Evolutionary conservation across 495 filamentous ascomycete species (phyloP).

Genomic region (Talaromyces wortmannii): DNA sequence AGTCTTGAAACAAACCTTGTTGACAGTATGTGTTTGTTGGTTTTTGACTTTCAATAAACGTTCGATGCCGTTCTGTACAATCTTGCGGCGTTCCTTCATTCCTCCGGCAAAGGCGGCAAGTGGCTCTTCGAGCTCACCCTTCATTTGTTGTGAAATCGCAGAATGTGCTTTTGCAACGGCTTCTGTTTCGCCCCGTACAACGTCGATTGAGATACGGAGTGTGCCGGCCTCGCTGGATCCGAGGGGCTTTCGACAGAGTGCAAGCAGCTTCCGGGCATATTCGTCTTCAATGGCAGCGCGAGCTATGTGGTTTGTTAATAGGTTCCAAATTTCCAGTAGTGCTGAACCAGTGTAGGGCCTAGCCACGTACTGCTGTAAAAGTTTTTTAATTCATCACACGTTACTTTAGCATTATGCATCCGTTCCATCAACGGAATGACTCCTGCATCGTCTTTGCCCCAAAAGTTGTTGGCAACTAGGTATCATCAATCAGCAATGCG

Average conservation of each 20-base stretch:
- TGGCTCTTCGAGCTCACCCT: conserved; percentile 93
- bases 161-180: conserved; percentile 90
- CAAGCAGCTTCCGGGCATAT: conserved; percentile 85
- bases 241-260: conserved; percentile 79
- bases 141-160: conserved; percentile 87
- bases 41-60: conserved; percentile 89
- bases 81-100: conserved; percentile 92
- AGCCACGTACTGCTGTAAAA: conserved; percentile 71
- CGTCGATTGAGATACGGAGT: conserved; percentile 75
- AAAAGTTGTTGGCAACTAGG: conserved; percentile 97
- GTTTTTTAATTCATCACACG: conserved; percentile 85
- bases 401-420: conserved; percentile 92
- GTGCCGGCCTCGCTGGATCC: conserved; percentile 86
- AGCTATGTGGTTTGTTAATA: conserved; percentile 41
- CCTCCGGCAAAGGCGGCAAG: conserved; percentile 85
- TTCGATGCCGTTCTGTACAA: conserved; percentile 87
- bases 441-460: conserved; percentile 98
- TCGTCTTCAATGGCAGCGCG: conserved; percentile 95
- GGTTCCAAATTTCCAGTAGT: neutral
- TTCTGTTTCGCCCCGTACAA: conserved; percentile 86
- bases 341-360: no score
- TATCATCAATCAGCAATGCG: conserved; percentile 4
- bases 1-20: conserved; percentile 57
- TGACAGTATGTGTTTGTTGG: conserved; percentile 82
- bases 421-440: conserved; percentile 88